Evolutionary conservation across 768 basidiomycete species (phyloP).

Genomic region (Paxillus ammoniavirescens): DNA sequence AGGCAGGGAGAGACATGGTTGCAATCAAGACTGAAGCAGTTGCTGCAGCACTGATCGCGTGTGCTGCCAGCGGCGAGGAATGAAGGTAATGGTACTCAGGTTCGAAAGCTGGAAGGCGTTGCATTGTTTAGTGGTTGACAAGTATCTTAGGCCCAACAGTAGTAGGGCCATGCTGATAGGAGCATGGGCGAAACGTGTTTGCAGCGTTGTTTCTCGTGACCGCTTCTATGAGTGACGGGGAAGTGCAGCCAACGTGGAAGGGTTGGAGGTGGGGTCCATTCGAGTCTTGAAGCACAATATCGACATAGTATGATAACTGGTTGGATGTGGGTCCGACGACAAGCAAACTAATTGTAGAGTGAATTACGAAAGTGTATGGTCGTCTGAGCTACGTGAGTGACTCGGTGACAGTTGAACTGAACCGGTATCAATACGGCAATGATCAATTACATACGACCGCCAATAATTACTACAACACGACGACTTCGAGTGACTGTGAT

Average conservation of each 20-base stretch:
- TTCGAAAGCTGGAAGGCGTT: slow-evolving; percentile 30
- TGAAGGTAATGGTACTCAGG: slow-evolving; percentile 17
- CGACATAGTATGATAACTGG: too few species aligned
- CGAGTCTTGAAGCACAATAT: too few species aligned
- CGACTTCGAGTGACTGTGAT: too few species aligned
- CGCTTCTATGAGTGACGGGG: not conserved
- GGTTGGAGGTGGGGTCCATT: too few species aligned
- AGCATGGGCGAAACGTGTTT: slow-evolving; percentile 30
- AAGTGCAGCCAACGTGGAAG: slow-evolving; percentile 1
- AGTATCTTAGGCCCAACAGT: slow-evolving; percentile 15
- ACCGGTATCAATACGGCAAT: too few species aligned
- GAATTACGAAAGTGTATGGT: too few species aligned
- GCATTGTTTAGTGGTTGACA: slow-evolving; percentile 30
- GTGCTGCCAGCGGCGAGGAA: slow-evolving; percentile 28
- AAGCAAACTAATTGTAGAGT: too few species aligned
- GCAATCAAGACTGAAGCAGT: slow-evolving; percentile 31
- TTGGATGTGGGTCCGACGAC: too few species aligned
- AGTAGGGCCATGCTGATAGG: slow-evolving; percentile 19
- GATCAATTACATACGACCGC: too few species aligned
- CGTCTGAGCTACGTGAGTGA: too few species aligned
- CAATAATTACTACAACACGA: too few species aligned
- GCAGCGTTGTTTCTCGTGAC: slow-evolving; percentile 27
- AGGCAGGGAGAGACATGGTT: slow-evolving; percentile 26
- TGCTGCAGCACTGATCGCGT: slow-evolving; percentile 30
- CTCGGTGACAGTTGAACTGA: too few species aligned